phyloP scores from a whole-genome alignment of 176 grass and related monocot species.

The Metroxylon sagu region DNA sequence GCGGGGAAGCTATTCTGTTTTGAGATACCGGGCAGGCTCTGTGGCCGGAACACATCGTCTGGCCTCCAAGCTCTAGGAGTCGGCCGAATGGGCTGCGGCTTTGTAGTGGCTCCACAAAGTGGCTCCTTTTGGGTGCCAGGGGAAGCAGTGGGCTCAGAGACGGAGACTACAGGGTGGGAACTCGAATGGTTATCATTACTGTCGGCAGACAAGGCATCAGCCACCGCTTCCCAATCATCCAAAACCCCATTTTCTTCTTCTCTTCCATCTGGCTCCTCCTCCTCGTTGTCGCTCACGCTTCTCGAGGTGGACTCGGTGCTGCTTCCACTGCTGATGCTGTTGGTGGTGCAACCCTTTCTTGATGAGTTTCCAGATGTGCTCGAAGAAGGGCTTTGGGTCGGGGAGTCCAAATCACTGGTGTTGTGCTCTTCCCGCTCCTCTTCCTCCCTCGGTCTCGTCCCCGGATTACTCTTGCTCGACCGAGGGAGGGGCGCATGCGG shows the following conservation, averaged over 20 bases:
- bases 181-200: not conserved
- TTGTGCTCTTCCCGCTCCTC: conserved; percentile 7
- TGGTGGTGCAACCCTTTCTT: not conserved
- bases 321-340: conserved; percentile 3
- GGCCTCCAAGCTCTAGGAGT: conserved; percentile 3
- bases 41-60: not conserved
- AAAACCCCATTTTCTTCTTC: not conserved
- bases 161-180: not conserved
- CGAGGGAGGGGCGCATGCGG: not conserved
- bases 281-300: conserved; percentile 5
- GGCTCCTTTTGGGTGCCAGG: not conserved
- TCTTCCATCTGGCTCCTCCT: not conserved
- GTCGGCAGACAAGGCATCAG: not conserved
- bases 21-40: not conserved
- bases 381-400: conserved; percentile 25
- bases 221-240: conserved; percentile 13
- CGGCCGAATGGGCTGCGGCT: not conserved
- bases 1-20: not conserved
- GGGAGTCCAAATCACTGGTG: conserved; percentile 45
- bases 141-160: not conserved
- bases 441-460: conserved; percentile 23
- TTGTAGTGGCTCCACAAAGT: not conserved
- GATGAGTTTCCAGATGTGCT: not conserved
- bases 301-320: conserved; percentile 6
- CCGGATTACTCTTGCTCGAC: conserved; percentile 11